These are phyloP conservation scores for Agrocybe pediades DNA, from an alignment of 768 basidiomycete genomes.

Conservation along the genomic window DNA sequence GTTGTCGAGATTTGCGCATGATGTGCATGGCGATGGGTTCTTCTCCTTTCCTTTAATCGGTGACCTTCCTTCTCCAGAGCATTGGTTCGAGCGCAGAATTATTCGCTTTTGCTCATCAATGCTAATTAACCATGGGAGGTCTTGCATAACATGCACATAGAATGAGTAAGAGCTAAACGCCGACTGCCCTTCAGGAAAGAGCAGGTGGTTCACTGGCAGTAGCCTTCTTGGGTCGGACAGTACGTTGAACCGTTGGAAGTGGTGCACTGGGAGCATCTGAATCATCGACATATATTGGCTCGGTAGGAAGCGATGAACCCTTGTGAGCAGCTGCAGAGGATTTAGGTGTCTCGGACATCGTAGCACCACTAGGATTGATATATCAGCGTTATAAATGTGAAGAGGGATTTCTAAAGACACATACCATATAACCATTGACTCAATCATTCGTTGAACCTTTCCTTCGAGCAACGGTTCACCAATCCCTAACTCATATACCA, in stretches of 20 bases:
- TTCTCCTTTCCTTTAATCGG: neutral
- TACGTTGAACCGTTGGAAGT: no score
- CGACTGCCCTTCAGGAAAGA: neutral
- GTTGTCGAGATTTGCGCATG: slow-evolving; percentile 2
- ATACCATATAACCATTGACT: slow-evolving; percentile 13
- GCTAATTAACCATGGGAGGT: slow-evolving; percentile 5
- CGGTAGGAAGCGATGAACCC: no score
- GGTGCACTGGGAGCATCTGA: no score
- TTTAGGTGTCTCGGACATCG: neutral
- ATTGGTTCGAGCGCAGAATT: neutral
- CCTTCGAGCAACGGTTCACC: slow-evolving; percentile 11
- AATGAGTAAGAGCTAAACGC: slow-evolving; percentile 1
- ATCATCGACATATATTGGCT: no score
- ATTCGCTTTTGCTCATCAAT: neutral
- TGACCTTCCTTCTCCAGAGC: neutral
- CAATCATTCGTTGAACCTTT: slow-evolving; percentile 6
- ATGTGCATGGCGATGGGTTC: slow-evolving; percentile 1
- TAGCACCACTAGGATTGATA: neutral
- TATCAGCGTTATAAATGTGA: neutral
- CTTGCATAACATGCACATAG: neutral
- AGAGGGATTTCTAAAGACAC: neutral
- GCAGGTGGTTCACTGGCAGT: slow-evolving; percentile 5
- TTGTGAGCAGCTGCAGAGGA: no score
- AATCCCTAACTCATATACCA: slow-evolving; percentile 7
- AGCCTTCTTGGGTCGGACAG: neutral